Evolutionary conservation across 495 filamentous ascomycete genomes (phyloP), one percentile per base, ranked within the genome.

Genomic region (Penicillium coffeae): DNA sequence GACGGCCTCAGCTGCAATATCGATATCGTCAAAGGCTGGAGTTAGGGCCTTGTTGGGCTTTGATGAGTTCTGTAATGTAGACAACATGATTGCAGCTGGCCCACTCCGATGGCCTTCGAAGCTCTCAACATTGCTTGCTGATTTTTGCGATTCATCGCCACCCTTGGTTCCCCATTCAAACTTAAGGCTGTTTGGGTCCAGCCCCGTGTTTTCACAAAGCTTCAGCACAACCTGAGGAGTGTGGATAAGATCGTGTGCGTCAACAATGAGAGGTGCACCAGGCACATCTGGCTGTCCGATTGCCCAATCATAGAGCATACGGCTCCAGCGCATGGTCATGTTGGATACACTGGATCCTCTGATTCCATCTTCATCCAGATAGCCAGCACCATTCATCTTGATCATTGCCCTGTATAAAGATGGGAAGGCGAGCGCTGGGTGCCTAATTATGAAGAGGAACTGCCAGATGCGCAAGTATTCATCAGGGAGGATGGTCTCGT

Each of bases 211-310:
- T 42, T 62, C 53, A 32, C 60, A 61, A 22, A 70, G 71, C 15
- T 47, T 54, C 3, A 46, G 21, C 15, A 77, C 60, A n/a, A 62
- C 48, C 25, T 45, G 50, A 1, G 60, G 70, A 1, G 62, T 49
- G 1, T 57, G 48, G 15, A 74, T 74, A 1, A 74, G 47, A 52
- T 77, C 74, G 48, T 75, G 56, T 0, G 74, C 74, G 48, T 77
- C 74, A 13, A 77, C 48, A 3, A 77, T 47, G 3, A 18, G 42
- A 2, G 42, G 42, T 8, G 30, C 15, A 19, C 15, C 3, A 35
- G 21, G 48, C 10, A 35, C 27, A 21, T 42, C 52, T 0, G 37
- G 42, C 38, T 65, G 51, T 14, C 58, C 48, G 9, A 51, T 8
- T 47, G 58, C 63, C 48, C 65, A 75, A 5, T 71, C 66, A 34